Evolutionary conservation across 177 flowering plant species (phyloP), one percentile per base, ranked within the genome.

Genomic region (Telopea speciosissima): DNA sequence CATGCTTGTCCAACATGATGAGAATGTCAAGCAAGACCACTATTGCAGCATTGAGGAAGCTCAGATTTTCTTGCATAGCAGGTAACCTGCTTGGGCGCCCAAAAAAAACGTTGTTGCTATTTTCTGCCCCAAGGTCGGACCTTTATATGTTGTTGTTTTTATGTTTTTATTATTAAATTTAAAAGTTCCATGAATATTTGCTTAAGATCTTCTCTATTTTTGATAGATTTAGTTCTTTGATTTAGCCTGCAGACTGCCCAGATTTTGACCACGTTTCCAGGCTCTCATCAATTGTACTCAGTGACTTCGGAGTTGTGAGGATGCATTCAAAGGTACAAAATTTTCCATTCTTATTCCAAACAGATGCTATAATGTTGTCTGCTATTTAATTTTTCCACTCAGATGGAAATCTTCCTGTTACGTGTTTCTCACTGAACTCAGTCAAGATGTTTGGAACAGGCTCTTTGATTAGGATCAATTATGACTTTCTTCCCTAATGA

Each of bases 91-190:
- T n/a, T n/a, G n/a, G n/a, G n/a, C n/a, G n/a, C n/a, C n/a, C n/a
- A n/a, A n/a, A n/a, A n/a, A 92, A 56, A 90, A 94, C 81, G 95
- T 93, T 9, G 91, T 92, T 67, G 91, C 92, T 63, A 82, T 94
- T 28, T 94, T 92, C 77, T 84, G 83, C 74, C 97, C 98, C 23
- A 78, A 90, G 84, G 97, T 91, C 56, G 59, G 7, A 24, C 19
- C 5, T 63, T 62, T 24, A 2, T 31, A 31, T 31, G 33, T 31
- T 31, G 33, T 5, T 31, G 33, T 31, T 2, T 31, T 31, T 6
- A 44, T 16, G 3, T 58, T 17, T 66, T 45, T 49, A 14, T 66
- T 21, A 2, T 24, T 68, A 49, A 61, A 42, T 24, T n/a, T 22
- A n/a, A 19, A 42, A 14, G n/a, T 56, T 12, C 60, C 45, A 10